Conservation (phyloP, 192 early-diverging fungal genomes). For the Coemansia sp. region DNA sequence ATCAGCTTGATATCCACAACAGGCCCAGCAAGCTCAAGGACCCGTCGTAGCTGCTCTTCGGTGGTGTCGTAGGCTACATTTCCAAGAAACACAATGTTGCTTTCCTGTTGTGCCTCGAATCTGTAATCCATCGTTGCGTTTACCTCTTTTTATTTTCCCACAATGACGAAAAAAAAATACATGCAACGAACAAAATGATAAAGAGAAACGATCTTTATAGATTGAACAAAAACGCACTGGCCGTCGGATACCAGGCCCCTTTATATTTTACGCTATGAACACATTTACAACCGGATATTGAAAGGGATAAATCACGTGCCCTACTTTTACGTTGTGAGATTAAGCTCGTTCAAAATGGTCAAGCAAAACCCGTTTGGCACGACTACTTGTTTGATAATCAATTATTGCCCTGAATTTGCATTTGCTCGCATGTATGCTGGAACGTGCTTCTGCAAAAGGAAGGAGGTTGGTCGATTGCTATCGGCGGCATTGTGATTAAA, state of each 20-base stretch:
- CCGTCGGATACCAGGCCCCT: not conserved
- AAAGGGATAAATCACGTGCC: conserved; percentile 3
- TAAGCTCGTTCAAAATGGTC: not conserved
- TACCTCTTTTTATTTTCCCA: not conserved
- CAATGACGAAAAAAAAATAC: not conserved
- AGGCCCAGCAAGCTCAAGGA: conserved; percentile 92
- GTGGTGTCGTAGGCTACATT: conserved; percentile 90
- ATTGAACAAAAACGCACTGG: not conserved
- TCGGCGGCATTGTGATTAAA: not conserved
- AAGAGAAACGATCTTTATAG: not conserved
- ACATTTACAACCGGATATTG: not conserved
- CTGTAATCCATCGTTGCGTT: conserved; percentile 26
- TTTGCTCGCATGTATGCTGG: too few species aligned
- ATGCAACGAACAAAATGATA: not conserved
- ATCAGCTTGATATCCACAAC: conserved; percentile 81
- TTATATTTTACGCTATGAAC: not conserved
- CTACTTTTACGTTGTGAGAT: too few species aligned
- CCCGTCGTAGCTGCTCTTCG: conserved; percentile 89
- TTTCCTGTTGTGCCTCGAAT: conserved; percentile 25
- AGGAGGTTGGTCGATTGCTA: not conserved
- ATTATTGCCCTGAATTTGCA: too few species aligned
- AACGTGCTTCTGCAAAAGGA: not conserved
- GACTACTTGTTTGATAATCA: too few species aligned
- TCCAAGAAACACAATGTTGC: conserved; percentile 61
- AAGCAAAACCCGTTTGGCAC: too few species aligned